Evolutionary conservation across 2,329 filamentous ascomycete genomes (phyloP).

Genomic region (Dichotomopilus funicola): DNA sequence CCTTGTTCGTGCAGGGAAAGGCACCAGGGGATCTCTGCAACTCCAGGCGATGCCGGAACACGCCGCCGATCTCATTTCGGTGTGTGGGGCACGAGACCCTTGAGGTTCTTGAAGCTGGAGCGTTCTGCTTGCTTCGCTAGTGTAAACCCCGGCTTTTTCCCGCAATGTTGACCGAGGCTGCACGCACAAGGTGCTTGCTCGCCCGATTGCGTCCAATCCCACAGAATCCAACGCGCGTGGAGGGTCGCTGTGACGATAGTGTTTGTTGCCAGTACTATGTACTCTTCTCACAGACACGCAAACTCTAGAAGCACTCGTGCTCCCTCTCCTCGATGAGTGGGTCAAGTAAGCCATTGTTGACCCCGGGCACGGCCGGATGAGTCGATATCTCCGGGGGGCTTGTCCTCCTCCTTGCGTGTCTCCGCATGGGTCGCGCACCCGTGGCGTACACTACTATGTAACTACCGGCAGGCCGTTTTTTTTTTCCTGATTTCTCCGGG

Average conservation of each 20-base stretch:
- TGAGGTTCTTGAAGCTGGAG: neutral
- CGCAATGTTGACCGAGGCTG: neutral
- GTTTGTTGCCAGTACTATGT: too few relatives aligned
- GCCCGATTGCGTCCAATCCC: too few relatives aligned
- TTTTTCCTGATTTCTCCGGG: neutral
- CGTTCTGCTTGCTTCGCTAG: too few relatives aligned
- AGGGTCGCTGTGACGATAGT: too few relatives aligned
- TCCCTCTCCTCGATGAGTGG: neutral
- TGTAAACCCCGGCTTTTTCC: too few relatives aligned
- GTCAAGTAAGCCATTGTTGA: neutral
- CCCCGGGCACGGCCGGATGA: conserved; percentile 5
- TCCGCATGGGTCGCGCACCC: conserved; percentile 4
- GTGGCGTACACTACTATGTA: too few relatives aligned
- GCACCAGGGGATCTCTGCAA: neutral
- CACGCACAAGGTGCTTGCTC: too few relatives aligned
- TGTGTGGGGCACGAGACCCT: neutral
- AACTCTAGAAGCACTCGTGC: too few relatives aligned
- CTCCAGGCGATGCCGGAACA: conserved; percentile 4
- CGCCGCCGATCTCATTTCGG: conserved; percentile 1
- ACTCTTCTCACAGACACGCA: neutral
- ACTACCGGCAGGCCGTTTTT: too few relatives aligned
- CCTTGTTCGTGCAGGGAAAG: neutral
- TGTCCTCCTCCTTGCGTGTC: conserved; percentile 5
- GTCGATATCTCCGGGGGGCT: conserved; percentile 11
- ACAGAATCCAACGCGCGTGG: too few relatives aligned